Conservation (phyloP, 2,329 filamentous ascomycete genomes). For the Arthroderma uncinatum region DNA sequence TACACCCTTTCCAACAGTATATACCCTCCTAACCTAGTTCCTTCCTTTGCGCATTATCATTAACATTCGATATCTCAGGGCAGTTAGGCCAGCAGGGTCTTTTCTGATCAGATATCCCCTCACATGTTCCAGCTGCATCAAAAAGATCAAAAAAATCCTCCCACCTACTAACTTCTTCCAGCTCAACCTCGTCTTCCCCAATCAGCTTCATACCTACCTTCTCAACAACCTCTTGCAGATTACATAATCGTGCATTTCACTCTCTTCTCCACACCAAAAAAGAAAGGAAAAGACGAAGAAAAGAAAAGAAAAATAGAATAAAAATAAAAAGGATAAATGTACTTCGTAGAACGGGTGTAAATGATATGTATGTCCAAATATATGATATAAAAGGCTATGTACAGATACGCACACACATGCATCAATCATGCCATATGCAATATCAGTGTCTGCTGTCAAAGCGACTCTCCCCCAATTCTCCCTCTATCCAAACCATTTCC, state of each 20-base stretch:
- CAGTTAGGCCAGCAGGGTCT: background rate
- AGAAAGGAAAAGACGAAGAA: too few relatives aligned
- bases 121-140: background rate
- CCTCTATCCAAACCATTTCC: background rate
- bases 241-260: too few relatives aligned
- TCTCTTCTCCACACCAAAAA: too few relatives aligned
- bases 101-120: background rate
- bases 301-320: too few relatives aligned
- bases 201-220: slow-evolving; percentile 6
- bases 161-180: slow-evolving; percentile 5
- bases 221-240: slow-evolving; percentile 7
- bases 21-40: too few relatives aligned
- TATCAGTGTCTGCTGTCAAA: background rate
- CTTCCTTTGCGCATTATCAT: too few relatives aligned
- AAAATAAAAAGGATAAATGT: too few relatives aligned
- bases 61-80: too few relatives aligned
- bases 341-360: too few relatives aligned
- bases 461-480: background rate
- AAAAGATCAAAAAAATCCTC: slow-evolving; percentile 9
- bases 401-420: background rate
- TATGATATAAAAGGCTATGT: background rate
- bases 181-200: slow-evolving; percentile 9
- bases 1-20: too few relatives aligned
- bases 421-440: background rate
- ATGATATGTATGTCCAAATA: slow-evolving; percentile 2